Conservation (phyloP, 352 stramenopile genomes). For the Phytophthora foliorum region DNA sequence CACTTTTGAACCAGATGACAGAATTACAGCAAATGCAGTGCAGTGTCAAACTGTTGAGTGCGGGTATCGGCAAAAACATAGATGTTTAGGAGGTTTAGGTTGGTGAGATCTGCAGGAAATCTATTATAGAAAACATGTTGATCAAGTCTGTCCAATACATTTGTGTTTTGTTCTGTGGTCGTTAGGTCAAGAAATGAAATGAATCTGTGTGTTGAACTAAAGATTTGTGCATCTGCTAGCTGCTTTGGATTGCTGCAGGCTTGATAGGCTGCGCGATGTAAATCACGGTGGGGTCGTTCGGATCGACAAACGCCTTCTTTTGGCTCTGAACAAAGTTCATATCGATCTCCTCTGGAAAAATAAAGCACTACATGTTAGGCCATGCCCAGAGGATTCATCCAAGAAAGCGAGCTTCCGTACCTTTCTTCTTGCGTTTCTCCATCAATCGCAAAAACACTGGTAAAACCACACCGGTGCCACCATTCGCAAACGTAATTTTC, state of each 20-base stretch:
- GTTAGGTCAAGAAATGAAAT: too few species aligned
- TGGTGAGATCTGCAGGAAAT: too few species aligned
- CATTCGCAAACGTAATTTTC: constrained; percentile 90
- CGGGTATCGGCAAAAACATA: not conserved
- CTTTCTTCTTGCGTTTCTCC: constrained; percentile 84
- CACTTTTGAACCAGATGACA: not conserved
- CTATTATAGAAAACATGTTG: too few species aligned
- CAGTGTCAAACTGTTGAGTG: not conserved
- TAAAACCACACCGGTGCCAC: constrained; percentile 83
- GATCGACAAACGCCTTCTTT: constrained; percentile 88
- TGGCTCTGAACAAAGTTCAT: constrained; percentile 80
- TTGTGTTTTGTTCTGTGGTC: too few species aligned
- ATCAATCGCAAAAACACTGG: constrained; percentile 85
- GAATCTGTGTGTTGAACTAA: not conserved
- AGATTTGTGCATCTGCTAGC: not conserved
- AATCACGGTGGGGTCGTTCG: constrained; percentile 88
- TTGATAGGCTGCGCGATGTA: constrained; percentile 81
- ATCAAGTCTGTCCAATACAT: too few species aligned
- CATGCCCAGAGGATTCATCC: not conserved
- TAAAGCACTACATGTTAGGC: not conserved
- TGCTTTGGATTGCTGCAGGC: constrained; percentile 10
- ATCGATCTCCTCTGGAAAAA: constrained; percentile 67
- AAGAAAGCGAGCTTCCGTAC: constrained; percentile 19
- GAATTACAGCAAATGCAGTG: not conserved
- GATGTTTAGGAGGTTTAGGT: too few species aligned